Percentiles rank a stretch among this genome's conserved stretches.
phyloP scores from a whole-genome alignment of 805 yeast species.

The Lipomyces yamanashiensis region DNA sequence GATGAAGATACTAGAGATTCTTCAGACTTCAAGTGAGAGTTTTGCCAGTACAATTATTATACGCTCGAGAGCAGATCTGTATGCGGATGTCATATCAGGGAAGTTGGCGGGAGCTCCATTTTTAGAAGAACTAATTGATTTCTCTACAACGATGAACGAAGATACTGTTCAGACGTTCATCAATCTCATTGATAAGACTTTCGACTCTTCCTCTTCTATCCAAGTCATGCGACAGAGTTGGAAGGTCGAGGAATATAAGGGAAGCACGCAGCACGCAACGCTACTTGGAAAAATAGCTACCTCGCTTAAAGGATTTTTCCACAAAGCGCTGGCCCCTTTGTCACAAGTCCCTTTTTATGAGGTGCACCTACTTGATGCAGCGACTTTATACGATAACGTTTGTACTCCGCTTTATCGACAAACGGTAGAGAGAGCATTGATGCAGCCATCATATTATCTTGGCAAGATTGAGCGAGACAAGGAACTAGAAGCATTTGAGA shows the following conservation, averaged over 20 bases:
- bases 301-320: slow-evolving; percentile 2
- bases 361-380: slow-evolving; percentile 23
- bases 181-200: slow-evolving; percentile 1
- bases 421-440: slow-evolving; percentile 22
- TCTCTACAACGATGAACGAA: slow-evolving; percentile 10
- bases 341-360: slow-evolving; percentile 26
- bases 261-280: slow-evolving; percentile 13
- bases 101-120: slow-evolving; percentile 5
- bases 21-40: neutral
- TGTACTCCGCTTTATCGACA: slow-evolving; percentile 23
- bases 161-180: slow-evolving; percentile 8
- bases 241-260: slow-evolving; percentile 7
- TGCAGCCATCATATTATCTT: slow-evolving; percentile 16
- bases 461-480: neutral
- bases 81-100: slow-evolving; percentile 24
- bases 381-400: slow-evolving; percentile 9
- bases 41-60: neutral
- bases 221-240: slow-evolving; percentile 10
- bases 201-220: neutral
- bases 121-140: slow-evolving; percentile 7
- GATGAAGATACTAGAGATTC: slow-evolving; percentile 1
- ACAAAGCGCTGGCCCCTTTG: slow-evolving; percentile 7
- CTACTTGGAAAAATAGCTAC: slow-evolving; percentile 10
- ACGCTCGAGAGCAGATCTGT: slow-evolving; percentile 19
- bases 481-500: neutral